Evolutionary conservation across 768 basidiomycete species (phyloP).

Genomic region (Chalciporus sphaerocephalus): DNA sequence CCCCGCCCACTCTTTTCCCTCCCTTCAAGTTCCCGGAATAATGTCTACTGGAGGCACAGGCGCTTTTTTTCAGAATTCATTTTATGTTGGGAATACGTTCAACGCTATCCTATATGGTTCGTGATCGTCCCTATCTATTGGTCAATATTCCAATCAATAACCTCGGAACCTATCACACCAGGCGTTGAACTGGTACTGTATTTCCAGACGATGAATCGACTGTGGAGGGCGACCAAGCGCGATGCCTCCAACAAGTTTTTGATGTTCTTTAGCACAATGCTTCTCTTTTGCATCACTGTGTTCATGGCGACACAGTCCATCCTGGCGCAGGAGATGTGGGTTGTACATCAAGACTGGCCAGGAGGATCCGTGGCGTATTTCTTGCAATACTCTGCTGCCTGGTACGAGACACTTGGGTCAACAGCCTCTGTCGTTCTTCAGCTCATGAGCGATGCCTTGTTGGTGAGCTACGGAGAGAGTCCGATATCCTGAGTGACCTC

Average conservation of each 20-base stretch:
- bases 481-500: too few species aligned
- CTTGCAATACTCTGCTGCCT: constrained; percentile 16
- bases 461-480: too few species aligned
- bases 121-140: background rate
- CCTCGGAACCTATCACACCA: too few species aligned
- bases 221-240: too few species aligned
- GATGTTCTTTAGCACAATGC: constrained; percentile 10
- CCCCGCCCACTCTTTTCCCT: too few species aligned
- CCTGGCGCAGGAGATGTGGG: constrained; percentile 31
- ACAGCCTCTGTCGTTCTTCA: constrained; percentile 25
- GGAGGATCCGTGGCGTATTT: constrained; percentile 33
- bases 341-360: constrained; percentile 29
- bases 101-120: constrained; percentile 14
- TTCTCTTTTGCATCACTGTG: constrained; percentile 26
- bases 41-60: too few species aligned
- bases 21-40: too few species aligned
- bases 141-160: too few species aligned
- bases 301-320: constrained; percentile 18
- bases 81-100: constrained; percentile 13
- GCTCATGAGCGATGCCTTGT: constrained; percentile 30
- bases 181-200: constrained; percentile 16
- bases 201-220: constrained; percentile 9
- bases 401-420: constrained; percentile 27
- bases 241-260: constrained; percentile 3
- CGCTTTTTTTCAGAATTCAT: constrained; percentile 14